Evolutionary conservation across 108 stramenopile genomes (phyloP), one percentile per base, ranked within the genome.

Genomic region (Nitzschia inconspicua): DNA sequence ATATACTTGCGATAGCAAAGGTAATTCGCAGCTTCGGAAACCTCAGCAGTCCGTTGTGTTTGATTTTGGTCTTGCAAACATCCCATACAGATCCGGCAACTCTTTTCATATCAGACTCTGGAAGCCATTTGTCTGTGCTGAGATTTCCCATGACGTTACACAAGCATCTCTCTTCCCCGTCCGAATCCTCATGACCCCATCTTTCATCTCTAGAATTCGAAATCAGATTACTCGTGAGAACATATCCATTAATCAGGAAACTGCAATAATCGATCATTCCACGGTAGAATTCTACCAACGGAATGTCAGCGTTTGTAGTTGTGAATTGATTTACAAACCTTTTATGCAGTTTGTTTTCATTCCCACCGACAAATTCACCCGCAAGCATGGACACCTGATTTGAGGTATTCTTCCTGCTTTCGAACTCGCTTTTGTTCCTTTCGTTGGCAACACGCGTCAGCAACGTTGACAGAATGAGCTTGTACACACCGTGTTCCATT

Each of bases 251-350:
- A 19, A 60, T 65, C 64, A 56, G 35, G 43, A 48, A 66, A 18
- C 43, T 54, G 40, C 65, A 66, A 34, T 65, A 73, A 8, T 44
- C 47, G 23, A 13, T 26, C 2, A 73, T 6, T 10, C 63, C 64
- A 39, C 36, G 50, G 47, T 66, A 66, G 11, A 58, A 62, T 20
- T 62, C 50, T 1, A 70, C 68, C 25, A 60, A 30, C 7, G 68
- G 54, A 20, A 70, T 51, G 25, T 62, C 60, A n/a, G 34, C 26
- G 30, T 47, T 47, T 7, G 60, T 42, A n/a, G n/a, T n/a, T n/a
- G n/a, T n/a, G n/a, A n/a, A n/a, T n/a, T n/a, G n/a, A n/a, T n/a
- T n/a, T n/a, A n/a, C n/a, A 29, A 31, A 39, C 9, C 25, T 44
- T 13, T 47, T 9, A 48, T 39, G 34, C 11, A 28, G 26, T 39